Percentiles rank a stretch among this genome's conserved stretches.
These are phyloP conservation scores for maize (Zea mays) DNA, from an alignment of 176 grass and related monocot species.

Conservation along the genomic window DNA sequence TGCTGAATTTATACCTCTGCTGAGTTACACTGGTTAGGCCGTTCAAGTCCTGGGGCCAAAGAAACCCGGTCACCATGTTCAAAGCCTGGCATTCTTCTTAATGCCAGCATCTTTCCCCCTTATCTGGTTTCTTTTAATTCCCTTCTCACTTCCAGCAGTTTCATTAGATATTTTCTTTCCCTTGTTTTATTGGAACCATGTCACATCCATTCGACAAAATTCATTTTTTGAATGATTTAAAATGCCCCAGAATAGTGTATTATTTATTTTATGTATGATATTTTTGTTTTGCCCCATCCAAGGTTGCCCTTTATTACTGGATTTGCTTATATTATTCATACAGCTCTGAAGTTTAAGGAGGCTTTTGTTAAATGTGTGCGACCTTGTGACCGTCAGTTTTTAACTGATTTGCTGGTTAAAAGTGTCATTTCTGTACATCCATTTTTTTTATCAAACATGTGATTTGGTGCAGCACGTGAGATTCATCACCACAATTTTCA, in stretches of 20 bases:
- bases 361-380: neutral
- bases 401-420: neutral
- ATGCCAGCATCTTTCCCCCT: neutral
- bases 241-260: neutral
- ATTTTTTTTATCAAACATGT: conserved; percentile 4
- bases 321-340: neutral
- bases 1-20: too few relatives aligned
- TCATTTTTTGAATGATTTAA: neutral
- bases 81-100: neutral
- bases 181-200: neutral
- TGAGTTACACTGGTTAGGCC: neutral
- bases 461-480: neutral
- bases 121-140: neutral
- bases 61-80: neutral
- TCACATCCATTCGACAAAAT: neutral
- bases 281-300: neutral
- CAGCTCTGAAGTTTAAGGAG: neutral
- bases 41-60: neutral
- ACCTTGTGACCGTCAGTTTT: neutral
- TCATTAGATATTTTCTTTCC: neutral
- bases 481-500: neutral
- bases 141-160: neutral
- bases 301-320: neutral
- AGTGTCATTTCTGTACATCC: neutral
- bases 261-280: neutral